Conservation (phyloP, 2,329 filamentous ascomycete genomes). For the Didymella pinodella region DNA sequence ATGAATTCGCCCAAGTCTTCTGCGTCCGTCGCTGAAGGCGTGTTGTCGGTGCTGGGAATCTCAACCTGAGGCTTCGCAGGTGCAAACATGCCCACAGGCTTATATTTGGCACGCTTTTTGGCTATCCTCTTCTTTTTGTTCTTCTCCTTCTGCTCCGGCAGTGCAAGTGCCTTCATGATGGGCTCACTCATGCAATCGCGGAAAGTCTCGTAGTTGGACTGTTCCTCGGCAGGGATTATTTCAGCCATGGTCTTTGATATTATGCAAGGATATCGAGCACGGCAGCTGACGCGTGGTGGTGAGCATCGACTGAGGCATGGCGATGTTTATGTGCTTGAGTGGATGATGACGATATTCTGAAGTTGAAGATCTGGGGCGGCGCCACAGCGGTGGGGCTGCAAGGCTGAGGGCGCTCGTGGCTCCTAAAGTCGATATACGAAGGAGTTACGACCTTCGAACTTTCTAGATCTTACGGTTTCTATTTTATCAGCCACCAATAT, state of each 20-base stretch:
- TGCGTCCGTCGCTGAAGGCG: constrained; percentile 52
- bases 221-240: constrained; percentile 48
- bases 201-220: constrained; percentile 71
- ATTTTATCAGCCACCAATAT: no score
- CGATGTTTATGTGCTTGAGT: constrained; percentile 25
- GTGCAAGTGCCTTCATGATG: constrained; percentile 68
- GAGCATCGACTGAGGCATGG: constrained; percentile 21
- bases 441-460: neutral
- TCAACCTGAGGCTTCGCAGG: constrained; percentile 10
- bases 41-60: neutral
- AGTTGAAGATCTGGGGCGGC: constrained; percentile 28
- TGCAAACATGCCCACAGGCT: constrained; percentile 23
- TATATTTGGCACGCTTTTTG: constrained; percentile 44
- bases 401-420: constrained; percentile 27
- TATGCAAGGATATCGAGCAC: no score
- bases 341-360: constrained; percentile 33
- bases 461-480: neutral
- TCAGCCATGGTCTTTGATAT: constrained; percentile 37
- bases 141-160: constrained; percentile 53
- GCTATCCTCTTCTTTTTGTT: constrained; percentile 54
- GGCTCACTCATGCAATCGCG: constrained; percentile 76
- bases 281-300: constrained; percentile 10
- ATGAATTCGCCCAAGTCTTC: constrained; percentile 82
- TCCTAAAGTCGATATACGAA: constrained; percentile 9
- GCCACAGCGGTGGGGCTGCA: constrained; percentile 23